Percentiles rank a stretch among this genome's conserved stretches.
Evolutionary conservation across 257 asterid species (phyloP).

Genomic region (Lycium barbarum): DNA sequence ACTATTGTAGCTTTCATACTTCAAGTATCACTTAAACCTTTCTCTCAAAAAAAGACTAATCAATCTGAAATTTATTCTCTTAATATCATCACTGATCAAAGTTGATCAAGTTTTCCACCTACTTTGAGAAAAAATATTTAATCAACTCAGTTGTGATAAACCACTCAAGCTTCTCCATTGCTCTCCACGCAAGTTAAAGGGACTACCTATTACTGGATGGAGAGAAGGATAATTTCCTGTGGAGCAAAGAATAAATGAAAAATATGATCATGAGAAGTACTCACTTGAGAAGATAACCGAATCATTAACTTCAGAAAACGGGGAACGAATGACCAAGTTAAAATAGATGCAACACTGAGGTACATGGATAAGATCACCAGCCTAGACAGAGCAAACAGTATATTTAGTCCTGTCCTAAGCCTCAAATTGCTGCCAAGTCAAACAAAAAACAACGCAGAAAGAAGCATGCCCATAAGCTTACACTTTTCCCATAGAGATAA

Average conservation of each 20-base stretch:
- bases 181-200: background rate
- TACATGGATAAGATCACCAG: slow-evolving; percentile 67
- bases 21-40: background rate
- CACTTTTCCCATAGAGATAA: slow-evolving; percentile 90
- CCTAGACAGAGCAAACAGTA: slow-evolving; percentile 45
- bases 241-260: slow-evolving; percentile 9
- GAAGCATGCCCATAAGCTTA: slow-evolving; percentile 41
- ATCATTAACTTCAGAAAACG: slow-evolving; percentile 89
- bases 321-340: slow-evolving; percentile 89
- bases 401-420: slow-evolving; percentile 16
- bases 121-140: background rate
- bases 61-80: background rate
- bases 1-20: slow-evolving; percentile 8
- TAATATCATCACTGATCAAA: slow-evolving; percentile 7
- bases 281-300: slow-evolving; percentile 83
- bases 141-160: slow-evolving; percentile 9
- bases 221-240: background rate
- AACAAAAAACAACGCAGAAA: background rate
- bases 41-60: background rate
- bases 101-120: background rate
- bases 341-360: slow-evolving; percentile 71
- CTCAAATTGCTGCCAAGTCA: slow-evolving; percentile 6
- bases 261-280: slow-evolving; percentile 37
- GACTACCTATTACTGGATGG: background rate
- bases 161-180: background rate